These are phyloP conservation scores for Thalia dealbata DNA, from an alignment of 176 grass and related monocot species.

Conservation along the genomic window DNA sequence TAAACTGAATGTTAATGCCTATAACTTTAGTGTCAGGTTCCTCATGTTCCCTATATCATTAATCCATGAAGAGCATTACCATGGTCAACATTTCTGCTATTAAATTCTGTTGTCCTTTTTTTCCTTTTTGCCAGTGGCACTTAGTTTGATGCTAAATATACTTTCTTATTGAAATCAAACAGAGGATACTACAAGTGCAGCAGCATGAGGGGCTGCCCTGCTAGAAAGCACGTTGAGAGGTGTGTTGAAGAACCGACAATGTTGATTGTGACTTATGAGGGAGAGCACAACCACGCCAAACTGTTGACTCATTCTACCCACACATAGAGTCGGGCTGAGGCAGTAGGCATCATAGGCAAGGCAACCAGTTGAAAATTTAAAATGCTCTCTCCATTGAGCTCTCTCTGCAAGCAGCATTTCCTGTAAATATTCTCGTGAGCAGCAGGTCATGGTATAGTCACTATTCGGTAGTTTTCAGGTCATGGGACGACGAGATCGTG, in stretches of 20 bases:
- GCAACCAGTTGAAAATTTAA: background rate
- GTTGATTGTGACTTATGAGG: constrained; percentile 11
- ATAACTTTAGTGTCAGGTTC: background rate
- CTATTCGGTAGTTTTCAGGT: background rate
- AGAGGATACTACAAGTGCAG: constrained; percentile 15
- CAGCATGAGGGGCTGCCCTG: constrained; percentile 6
- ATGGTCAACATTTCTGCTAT: background rate
- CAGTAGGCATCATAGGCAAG: background rate
- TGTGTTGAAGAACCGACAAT: constrained; percentile 10
- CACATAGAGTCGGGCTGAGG: background rate
- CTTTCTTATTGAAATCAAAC: background rate
- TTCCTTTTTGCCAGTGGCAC: background rate
- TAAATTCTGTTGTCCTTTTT: background rate
- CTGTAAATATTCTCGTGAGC: background rate
- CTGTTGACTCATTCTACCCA: background rate
- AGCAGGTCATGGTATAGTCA: background rate
- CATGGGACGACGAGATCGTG: background rate
- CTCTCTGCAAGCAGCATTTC: background rate
- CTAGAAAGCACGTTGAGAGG: constrained; percentile 7
- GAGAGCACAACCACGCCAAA: constrained; percentile 6
- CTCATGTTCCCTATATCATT: too few species aligned
- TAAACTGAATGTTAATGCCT: too few species aligned
- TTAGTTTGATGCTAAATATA: background rate
- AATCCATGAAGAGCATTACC: background rate
- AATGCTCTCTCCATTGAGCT: background rate